Conservation (phyloP, 2,329 filamentous ascomycete genomes). For the Trichoderma gracile region DNA sequence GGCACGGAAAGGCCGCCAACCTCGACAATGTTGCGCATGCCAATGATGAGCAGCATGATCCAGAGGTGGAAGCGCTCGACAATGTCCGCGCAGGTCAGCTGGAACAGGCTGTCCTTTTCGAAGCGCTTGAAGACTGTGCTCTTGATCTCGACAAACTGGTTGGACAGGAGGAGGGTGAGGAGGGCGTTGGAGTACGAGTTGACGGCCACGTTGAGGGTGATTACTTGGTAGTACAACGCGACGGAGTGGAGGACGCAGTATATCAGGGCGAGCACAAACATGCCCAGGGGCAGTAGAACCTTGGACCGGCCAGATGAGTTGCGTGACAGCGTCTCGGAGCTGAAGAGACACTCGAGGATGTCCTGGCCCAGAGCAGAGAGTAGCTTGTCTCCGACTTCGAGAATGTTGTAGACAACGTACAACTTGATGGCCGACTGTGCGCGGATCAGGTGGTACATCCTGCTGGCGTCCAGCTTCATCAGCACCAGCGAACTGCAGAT, state of each 20-base stretch:
- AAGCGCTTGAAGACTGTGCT: slow-evolving; percentile 98
- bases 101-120: slow-evolving; percentile 96
- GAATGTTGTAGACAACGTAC: slow-evolving; percentile 97
- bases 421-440: slow-evolving; percentile 97
- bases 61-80: slow-evolving; percentile 97
- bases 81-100: slow-evolving; percentile 92
- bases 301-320: slow-evolving; percentile 88
- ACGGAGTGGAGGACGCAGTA: slow-evolving; percentile 90
- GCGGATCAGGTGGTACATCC: slow-evolving; percentile 97
- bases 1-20: slow-evolving; percentile 77
- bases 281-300: slow-evolving; percentile 80
- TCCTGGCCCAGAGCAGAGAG: slow-evolving; percentile 92
- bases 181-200: slow-evolving; percentile 98
- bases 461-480: slow-evolving; percentile 89
- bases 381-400: slow-evolving; percentile 88
- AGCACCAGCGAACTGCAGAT: slow-evolving; percentile 81
- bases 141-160: slow-evolving; percentile 99
- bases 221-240: slow-evolving; percentile 93
- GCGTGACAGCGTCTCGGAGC: slow-evolving; percentile 85
- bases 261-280: slow-evolving; percentile 81
- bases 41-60: slow-evolving; percentile 96
- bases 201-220: slow-evolving; percentile 95
- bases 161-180: slow-evolving; percentile 87
- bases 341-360: slow-evolving; percentile 93
- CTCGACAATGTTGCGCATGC: slow-evolving; percentile 92